Evolutionary conservation across 2,329 filamentous ascomycete genomes (phyloP).

Genomic region (Fusarium guadeloupense): DNA sequence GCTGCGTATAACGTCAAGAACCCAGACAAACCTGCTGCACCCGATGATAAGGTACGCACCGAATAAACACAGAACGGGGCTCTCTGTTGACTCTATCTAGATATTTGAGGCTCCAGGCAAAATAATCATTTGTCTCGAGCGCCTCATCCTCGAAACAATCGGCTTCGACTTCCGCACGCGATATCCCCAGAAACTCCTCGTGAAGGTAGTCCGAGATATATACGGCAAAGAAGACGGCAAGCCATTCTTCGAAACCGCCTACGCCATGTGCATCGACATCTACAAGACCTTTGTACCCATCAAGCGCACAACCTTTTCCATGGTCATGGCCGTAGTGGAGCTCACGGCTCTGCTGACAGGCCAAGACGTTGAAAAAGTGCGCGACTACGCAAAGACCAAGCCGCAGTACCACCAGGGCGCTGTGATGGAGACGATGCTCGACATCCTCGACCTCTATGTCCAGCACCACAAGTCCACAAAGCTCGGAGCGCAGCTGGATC

Average conservation of each 20-base stretch:
- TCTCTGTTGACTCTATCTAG: slow-evolving; percentile 52
- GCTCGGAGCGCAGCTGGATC: slow-evolving; percentile 75
- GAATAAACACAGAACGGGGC: too few relatives aligned
- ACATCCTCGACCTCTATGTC: slow-evolving; percentile 91
- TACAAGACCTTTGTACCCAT: slow-evolving; percentile 94
- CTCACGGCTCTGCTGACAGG: slow-evolving; percentile 73
- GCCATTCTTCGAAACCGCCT: slow-evolving; percentile 73
- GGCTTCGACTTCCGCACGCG: slow-evolving; percentile 93
- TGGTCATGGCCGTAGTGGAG: slow-evolving; percentile 84
- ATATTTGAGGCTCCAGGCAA: slow-evolving; percentile 82
- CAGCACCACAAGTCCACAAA: slow-evolving; percentile 80
- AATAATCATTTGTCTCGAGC: slow-evolving; percentile 87
- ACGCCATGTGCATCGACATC: slow-evolving; percentile 85
- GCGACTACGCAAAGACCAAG: slow-evolving; percentile 59
- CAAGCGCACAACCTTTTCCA: slow-evolving; percentile 86
- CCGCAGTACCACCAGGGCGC: slow-evolving; percentile 58
- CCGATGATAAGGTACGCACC: slow-evolving; percentile 79
- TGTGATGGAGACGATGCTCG: slow-evolving; percentile 82
- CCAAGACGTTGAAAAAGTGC: slow-evolving; percentile 60
- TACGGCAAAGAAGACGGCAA: slow-evolving; percentile 54
- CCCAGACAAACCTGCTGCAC: slow-evolving; percentile 71
- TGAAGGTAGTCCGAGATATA: slow-evolving; percentile 77
- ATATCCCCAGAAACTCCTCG: slow-evolving; percentile 84
- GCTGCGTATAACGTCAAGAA: slow-evolving; percentile 87
- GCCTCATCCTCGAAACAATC: slow-evolving; percentile 90